These are phyloP conservation scores for Fusarium domesticum DNA, from an alignment of 2,329 filamentous ascomycete species.

Conservation along the genomic window DNA sequence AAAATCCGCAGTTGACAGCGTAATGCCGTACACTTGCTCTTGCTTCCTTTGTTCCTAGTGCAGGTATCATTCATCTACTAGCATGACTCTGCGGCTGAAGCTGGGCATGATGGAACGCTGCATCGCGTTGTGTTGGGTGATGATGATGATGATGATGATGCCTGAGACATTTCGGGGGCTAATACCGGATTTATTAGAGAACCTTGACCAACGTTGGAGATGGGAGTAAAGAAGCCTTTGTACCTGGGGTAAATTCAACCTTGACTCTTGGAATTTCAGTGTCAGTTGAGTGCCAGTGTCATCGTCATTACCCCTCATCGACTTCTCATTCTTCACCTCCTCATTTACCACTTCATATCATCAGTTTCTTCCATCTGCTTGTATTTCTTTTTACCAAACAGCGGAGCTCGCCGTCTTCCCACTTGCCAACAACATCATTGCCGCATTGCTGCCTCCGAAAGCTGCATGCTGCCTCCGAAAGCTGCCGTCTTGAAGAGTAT, in stretches of 20 bases:
- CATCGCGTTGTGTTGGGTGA: neutral
- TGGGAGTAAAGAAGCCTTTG: no score
- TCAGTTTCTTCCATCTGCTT: neutral
- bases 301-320: constrained; percentile 23
- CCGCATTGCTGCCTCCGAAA: constrained; percentile 2
- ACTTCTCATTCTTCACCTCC: neutral
- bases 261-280: no score
- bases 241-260: no score
- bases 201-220: no score
- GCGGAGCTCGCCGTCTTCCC: constrained; percentile 6
- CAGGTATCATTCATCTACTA: no score
- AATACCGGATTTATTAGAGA: neutral
- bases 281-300: constrained; percentile 4
- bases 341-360: neutral
- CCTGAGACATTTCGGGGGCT: neutral
- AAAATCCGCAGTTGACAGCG: no score
- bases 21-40: no score
- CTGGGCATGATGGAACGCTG: neutral
- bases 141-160: neutral
- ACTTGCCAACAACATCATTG: neutral
- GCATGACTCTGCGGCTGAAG: no score
- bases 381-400: neutral
- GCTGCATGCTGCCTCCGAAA: constrained; percentile 11
- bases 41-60: no score
- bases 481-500: constrained; percentile 7